Percentiles rank a stretch among this genome's conserved stretches.
Conservation (phyloP, 345 rosid species). For the Microcos paniculata region DNA sequence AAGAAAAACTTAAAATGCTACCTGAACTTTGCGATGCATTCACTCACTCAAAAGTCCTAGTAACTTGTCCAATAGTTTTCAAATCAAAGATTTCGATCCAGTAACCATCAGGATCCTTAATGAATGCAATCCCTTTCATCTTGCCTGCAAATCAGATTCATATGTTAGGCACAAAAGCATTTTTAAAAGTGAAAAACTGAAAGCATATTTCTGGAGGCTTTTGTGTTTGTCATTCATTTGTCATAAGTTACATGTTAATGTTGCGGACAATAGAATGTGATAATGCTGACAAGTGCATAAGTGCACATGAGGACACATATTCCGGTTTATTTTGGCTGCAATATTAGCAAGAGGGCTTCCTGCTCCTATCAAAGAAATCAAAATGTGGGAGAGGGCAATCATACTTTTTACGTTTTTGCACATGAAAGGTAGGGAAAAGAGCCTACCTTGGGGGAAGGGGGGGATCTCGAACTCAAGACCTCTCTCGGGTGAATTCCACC, state of each 20-base stretch:
- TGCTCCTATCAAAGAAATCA: not conserved
- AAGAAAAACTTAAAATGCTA: not conserved
- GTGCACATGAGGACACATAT: not conserved
- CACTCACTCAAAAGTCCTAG: constrained; percentile 43
- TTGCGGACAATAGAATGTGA: not conserved
- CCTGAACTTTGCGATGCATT: not conserved
- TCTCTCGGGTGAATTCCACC: no score
- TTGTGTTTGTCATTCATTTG: not conserved
- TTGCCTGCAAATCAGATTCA: constrained; percentile 54
- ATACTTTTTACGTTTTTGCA: no score
- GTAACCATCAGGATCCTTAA: constrained; percentile 97
- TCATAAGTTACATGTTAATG: not conserved
- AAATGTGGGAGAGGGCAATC: not conserved
- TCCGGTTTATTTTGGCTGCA: not conserved
- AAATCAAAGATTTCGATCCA: constrained; percentile 95
- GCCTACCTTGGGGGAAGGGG: no score
- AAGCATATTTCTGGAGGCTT: not conserved
- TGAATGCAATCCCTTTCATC: constrained; percentile 89
- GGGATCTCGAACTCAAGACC: no score
- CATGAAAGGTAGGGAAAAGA: no score
- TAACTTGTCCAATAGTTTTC: constrained; percentile 43
- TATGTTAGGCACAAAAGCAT: not conserved
- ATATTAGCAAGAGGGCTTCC: not conserved
- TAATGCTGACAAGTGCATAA: not conserved
- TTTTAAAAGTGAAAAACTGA: not conserved